Base-by-base conservation (phyloP, 305 asterid genomes). In the Solanum hybrid region DNA sequence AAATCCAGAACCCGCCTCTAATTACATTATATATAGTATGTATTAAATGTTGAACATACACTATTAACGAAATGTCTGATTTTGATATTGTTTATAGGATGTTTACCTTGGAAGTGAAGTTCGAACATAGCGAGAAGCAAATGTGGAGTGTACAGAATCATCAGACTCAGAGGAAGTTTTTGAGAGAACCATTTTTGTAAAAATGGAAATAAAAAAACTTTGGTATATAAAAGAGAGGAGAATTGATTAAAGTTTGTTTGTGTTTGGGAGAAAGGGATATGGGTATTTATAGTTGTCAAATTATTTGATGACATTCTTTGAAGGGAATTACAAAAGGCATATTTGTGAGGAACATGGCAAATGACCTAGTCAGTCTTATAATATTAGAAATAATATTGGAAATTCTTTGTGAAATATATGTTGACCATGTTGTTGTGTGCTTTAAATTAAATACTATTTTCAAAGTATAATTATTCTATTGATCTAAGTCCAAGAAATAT, bases 121-220 rank as follows among this genome's bases (percentile, higher is more conserved):
- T 32, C 94, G 94, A 34, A 92, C 95, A 37, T 94, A 94, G 84
- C 96, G 94, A 78, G 96, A 94, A 31, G 93, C 96, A 72, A 94
- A 94, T 3, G 95, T 93, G 8, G 94, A 91, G 85, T 93, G 91
- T 11, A 94, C 5, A 10, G 96, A 93, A 61, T 81, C 92, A 76
- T 93, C 95, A 1, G 93, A 17, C 3, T 86, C 75, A 6, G 91
- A 91, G 8, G 90, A 20, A 6, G 88, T 87, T 88, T 91, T 91
- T 1, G 95, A 89, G 10, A 94, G 93, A 91, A 90, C 95, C 96
- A 94, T 93, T 76, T 84, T 70, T 57, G 27, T 12, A 5, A 81
- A 24, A 33, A 72, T 20, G 6, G 12, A 86, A 39, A 79, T 20
- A 80, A 61, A 7, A 20, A 20, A 61, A 61, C 24, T 61, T 61